Evolutionary conservation across 331 rosid species (phyloP).

Genomic region (Quercus lobata): DNA sequence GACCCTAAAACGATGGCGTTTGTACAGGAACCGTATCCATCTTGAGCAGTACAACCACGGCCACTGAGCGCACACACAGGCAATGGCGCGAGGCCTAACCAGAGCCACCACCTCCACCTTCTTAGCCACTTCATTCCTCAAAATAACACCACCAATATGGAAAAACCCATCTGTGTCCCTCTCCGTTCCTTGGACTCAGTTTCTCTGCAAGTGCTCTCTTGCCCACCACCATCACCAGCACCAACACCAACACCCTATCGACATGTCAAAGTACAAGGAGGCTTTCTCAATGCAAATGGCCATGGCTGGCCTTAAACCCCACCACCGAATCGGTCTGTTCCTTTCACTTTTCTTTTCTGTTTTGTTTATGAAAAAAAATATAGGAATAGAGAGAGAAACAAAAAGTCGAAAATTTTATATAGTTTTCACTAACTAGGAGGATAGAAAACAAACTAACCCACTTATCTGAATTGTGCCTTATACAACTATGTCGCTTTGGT

Average conservation of each 20-base stretch:
- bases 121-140: constrained; percentile 31
- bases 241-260: constrained; percentile 27
- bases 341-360: not conserved
- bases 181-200: constrained; percentile 16
- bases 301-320: constrained; percentile 90
- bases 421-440: not conserved
- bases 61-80: not conserved
- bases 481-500: not conserved
- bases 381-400: not conserved
- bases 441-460: not conserved
- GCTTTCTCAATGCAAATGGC: constrained; percentile 76
- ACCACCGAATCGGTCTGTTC: constrained; percentile 64
- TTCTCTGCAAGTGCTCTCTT: constrained; percentile 30
- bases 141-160: constrained; percentile 21
- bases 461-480: not conserved
- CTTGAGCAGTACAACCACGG: not conserved
- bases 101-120: constrained; percentile 23
- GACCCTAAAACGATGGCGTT: not conserved
- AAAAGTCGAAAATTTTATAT: not conserved
- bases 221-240: constrained; percentile 30
- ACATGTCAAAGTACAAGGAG: constrained; percentile 52
- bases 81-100: constrained; percentile 65
- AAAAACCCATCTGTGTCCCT: constrained; percentile 22
- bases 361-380: not conserved
- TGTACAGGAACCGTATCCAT: not conserved